Evolutionary conservation across 164 flowering plant genomes (phyloP).

Genomic region (Tetrastigma voinierianum): DNA sequence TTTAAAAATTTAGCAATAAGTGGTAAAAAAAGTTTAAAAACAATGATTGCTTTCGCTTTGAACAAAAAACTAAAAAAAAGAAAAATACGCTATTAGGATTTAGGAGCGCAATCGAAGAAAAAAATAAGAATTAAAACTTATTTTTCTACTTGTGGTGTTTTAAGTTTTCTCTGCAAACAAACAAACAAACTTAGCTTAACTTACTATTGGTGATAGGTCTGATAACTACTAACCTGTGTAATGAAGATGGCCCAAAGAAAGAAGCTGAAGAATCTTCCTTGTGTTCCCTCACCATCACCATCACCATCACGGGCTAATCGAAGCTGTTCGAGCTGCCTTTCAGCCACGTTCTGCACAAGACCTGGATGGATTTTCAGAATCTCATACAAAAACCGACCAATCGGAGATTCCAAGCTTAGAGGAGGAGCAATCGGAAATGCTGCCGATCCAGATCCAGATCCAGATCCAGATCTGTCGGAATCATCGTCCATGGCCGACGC

Average conservation of each 20-base stretch:
- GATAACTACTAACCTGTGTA: constrained; percentile 77
- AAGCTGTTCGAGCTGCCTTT: constrained; percentile 89
- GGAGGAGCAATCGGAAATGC: constrained; percentile 82
- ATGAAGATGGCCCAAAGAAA: constrained; percentile 73
- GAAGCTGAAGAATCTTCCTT: constrained; percentile 63
- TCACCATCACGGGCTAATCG: constrained; percentile 74
- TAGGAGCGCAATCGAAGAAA: no score
- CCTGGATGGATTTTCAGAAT: constrained; percentile 82
- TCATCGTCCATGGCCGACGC: no score
- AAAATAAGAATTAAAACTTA: no score
- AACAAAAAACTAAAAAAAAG: no score
- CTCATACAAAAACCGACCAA: constrained; percentile 81
- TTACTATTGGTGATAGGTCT: background rate
- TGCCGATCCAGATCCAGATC: constrained; percentile 15
- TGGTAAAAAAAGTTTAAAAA: no score
- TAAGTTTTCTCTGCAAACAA: background rate
- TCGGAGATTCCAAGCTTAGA: constrained; percentile 78
- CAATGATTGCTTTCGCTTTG: no score
- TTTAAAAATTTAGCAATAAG: no score
- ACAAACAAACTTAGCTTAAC: background rate
- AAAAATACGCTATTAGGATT: no score
- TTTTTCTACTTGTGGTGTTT: no score
- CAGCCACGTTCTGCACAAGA: constrained; percentile 90
- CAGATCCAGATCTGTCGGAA: constrained; percentile 29
- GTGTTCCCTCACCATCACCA: constrained; percentile 53